A percentile compares a stretch with the other conserved stretches of the same genome.
Conservation (phyloP, 2,329 filamentous ascomycete species). For the Sordariomycetes sp. region DNA sequence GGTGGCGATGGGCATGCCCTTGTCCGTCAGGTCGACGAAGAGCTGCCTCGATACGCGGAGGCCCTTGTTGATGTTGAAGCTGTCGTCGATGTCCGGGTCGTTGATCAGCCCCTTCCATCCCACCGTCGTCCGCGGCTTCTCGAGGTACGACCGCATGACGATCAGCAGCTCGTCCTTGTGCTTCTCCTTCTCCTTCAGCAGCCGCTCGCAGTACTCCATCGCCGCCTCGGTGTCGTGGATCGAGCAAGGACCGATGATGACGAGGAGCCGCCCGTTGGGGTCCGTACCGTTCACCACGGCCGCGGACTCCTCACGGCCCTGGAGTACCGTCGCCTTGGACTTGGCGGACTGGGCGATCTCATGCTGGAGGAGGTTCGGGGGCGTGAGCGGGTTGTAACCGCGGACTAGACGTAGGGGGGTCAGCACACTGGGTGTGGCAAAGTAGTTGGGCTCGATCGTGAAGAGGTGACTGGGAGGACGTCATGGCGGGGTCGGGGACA, state of each 20-base stretch:
- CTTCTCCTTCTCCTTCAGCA: conserved; percentile 66
- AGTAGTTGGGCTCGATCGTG: neutral
- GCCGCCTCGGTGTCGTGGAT: conserved; percentile 88
- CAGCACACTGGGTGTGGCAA: neutral
- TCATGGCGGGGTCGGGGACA: conserved; percentile 13
- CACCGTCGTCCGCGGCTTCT: conserved; percentile 96
- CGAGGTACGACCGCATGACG: conserved; percentile 96
- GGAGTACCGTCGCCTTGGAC: conserved; percentile 46
- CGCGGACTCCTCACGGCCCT: conserved; percentile 49
- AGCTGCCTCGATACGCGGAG: conserved; percentile 83
- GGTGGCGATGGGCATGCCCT: conserved; percentile 86
- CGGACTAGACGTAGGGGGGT: conserved; percentile 31
- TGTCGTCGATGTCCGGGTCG: conserved; percentile 94
- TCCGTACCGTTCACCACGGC: conserved; percentile 52
- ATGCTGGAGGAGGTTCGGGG: conserved; percentile 88
- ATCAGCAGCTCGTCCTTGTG: conserved; percentile 75
- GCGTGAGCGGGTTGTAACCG: conserved; percentile 85
- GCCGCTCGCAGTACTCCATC: conserved; percentile 71
- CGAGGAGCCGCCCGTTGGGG: conserved; percentile 63
- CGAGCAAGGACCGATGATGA: conserved; percentile 91
- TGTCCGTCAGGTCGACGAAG: conserved; percentile 77
- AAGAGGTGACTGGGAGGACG: neutral
- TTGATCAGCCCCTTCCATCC: conserved; percentile 99
- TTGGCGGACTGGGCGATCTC: conserved; percentile 57
- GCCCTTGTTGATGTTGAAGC: conserved; percentile 98